Evolutionary conservation across 208 protist species (phyloP).

Genomic region (Crithidia bombi): DNA sequence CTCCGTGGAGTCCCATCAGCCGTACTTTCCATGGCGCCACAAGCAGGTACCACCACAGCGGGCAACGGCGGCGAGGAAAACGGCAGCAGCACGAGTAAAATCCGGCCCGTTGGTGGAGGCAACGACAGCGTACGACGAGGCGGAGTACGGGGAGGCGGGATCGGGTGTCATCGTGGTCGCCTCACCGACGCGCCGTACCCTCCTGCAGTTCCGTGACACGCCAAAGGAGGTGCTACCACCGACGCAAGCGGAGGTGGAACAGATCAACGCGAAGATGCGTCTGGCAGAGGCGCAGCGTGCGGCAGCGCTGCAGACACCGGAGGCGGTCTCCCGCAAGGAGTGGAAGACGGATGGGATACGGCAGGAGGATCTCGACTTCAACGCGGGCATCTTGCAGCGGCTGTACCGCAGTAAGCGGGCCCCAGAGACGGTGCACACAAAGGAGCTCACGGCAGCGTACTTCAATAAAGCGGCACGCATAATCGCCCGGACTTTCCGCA

Average conservation of each 20-base stretch:
- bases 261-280: conserved; percentile 62
- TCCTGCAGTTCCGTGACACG: conserved; percentile 62
- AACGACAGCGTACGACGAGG: not conserved
- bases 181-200: conserved; percentile 23
- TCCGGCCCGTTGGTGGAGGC: not conserved
- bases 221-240: conserved; percentile 40
- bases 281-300: conserved; percentile 27
- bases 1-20: conserved; percentile 22
- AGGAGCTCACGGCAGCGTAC: conserved; percentile 61
- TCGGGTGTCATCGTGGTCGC: not conserved
- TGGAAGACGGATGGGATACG: conserved; percentile 78
- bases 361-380: conserved; percentile 83
- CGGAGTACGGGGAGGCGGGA: not conserved
- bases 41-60: not conserved
- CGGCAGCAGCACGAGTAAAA: not conserved
- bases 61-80: too few relatives aligned
- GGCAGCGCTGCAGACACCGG: conserved; percentile 42
- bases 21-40: conserved; percentile 81
- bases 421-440: conserved; percentile 45
- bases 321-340: conserved; percentile 55
- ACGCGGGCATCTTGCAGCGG: conserved; percentile 85
- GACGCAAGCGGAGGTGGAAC: conserved; percentile 53
- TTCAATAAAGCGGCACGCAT: conserved; percentile 68
- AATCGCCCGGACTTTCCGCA: conserved; percentile 75
- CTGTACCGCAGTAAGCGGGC: conserved; percentile 47